Base-by-base conservation (phyloP, 192 early-diverging fungal species). In the Coemansia sp. region DNA sequence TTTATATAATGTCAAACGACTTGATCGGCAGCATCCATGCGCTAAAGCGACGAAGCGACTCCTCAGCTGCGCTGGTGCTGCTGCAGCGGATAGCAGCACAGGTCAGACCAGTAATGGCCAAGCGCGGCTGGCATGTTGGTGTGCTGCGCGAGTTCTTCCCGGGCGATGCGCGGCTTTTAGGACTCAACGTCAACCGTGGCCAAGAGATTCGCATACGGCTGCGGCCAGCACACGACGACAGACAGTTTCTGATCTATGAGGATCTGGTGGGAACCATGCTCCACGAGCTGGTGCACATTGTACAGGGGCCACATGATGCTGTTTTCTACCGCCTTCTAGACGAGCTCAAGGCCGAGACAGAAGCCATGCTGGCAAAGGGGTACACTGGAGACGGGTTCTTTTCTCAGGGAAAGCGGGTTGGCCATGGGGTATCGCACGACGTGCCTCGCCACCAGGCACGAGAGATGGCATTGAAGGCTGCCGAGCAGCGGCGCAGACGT, bases 241-340 rank as follows among this genome's bases (percentile, higher is more conserved):
- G 39, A 0, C 47, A 35, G 48, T 64, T 75, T 11, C 50, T 75
- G 24, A 22, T n/a, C 13, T 75, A 50, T 37, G 57, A 55, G 3
- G 65, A 68, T 14, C 29, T 75, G 17, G 9, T 75, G 10, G 72
- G 72, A 9, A 75, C 72, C 2, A 60, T 75, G 64, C 50, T 75
- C n/a, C 72, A 75, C 35, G 72, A 75, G 45, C 60, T 75, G 25
- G 72, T 60, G 5, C 72, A 75, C 20, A 75, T 60, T 10, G 72
- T 48, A 42, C 59, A 51, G 2, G 53, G 47, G 2, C 60, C 72
- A 9, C 72, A 75, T 13, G 72, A 75, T 24, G 37, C 34, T 2
- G 40, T 39, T 28, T 75, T 75, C 27, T 75, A 67, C 46, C 24
- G 17, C 14, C 46, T 52, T 13, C 52, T 75, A 43, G 72, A 67